These are phyloP conservation scores for Nicotiana undulata DNA, from an alignment of 257 asterid species.

Conservation along the genomic window DNA sequence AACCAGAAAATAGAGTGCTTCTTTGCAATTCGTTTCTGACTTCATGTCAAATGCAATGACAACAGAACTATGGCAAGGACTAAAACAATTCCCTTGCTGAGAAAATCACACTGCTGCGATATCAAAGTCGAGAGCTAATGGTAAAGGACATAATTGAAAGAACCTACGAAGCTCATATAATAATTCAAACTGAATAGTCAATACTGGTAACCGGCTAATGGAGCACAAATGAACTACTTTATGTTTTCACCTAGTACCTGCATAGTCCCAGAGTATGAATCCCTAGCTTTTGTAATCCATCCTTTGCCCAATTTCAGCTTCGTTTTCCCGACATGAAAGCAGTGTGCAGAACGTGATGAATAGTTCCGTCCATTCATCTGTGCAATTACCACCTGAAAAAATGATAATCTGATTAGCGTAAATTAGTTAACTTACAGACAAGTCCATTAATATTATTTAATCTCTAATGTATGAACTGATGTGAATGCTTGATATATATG, in stretches of 20 bases:
- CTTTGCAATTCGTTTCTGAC: no score
- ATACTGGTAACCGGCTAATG: background rate
- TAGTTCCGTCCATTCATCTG: constrained; percentile 93
- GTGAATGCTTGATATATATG: background rate
- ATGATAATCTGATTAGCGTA: background rate
- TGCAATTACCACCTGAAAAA: constrained; percentile 73
- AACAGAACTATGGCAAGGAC: background rate
- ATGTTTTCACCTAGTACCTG: constrained; percentile 40
- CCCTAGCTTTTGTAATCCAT: constrained; percentile 99
- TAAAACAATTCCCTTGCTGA: no score
- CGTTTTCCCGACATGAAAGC: constrained; percentile 79
- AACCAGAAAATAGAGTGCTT: no score
- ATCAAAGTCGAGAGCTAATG: no score
- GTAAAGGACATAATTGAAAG: background rate
- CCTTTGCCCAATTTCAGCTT: constrained; percentile 89
- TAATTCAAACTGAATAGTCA: background rate
- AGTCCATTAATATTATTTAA: background rate
- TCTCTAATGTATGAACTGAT: background rate
- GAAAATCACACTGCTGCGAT: no score
- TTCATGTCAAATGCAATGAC: no score
- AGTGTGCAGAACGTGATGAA: constrained; percentile 71
- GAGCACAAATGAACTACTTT: background rate
- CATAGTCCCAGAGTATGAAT: constrained; percentile 76
- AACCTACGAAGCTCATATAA: background rate
- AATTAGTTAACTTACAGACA: background rate